Evolutionary conservation across 306 rosid species (phyloP).

Genomic region (Rosa persica): DNA sequence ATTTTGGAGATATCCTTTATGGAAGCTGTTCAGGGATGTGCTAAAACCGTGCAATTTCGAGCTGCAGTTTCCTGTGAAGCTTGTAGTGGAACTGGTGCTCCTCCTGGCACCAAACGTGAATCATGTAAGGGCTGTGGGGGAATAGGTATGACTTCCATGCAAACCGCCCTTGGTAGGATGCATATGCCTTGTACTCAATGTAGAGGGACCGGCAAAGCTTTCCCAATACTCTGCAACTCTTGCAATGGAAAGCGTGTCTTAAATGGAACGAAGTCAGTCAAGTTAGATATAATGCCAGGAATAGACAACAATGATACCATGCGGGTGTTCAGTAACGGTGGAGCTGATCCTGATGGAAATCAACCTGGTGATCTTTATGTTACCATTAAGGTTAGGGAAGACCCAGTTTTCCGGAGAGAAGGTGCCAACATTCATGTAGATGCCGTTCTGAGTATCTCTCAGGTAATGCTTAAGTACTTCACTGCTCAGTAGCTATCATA

Average conservation of each 20-base stretch:
- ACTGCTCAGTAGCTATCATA: background rate
- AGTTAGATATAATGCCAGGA: constrained; percentile 67
- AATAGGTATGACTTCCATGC: constrained; percentile 63
- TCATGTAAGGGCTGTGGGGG: constrained; percentile 85
- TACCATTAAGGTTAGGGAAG: constrained; percentile 72
- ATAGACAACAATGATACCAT: constrained; percentile 64
- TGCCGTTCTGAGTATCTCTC: constrained; percentile 69
- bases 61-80: constrained; percentile 70
- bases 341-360: constrained; percentile 88
- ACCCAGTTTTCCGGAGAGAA: constrained; percentile 83
- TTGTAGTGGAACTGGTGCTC: constrained; percentile 94
- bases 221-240: constrained; percentile 69
- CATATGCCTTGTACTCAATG: constrained; percentile 63
- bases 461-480: constrained; percentile 45
- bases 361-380: constrained; percentile 82
- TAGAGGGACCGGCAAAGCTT: constrained; percentile 68
- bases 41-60: constrained; percentile 63
- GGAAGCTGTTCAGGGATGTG: constrained; percentile 92
- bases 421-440: constrained; percentile 88
- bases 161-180: constrained; percentile 72
- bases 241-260: constrained; percentile 71
- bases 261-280: constrained; percentile 59
- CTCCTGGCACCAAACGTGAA: constrained; percentile 93
- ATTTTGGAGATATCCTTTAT: constrained; percentile 76
- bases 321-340: constrained; percentile 67